phyloP scores from a whole-genome alignment of 2,329 filamentous ascomycete genomes.

The Stemphylium lycopersici region DNA sequence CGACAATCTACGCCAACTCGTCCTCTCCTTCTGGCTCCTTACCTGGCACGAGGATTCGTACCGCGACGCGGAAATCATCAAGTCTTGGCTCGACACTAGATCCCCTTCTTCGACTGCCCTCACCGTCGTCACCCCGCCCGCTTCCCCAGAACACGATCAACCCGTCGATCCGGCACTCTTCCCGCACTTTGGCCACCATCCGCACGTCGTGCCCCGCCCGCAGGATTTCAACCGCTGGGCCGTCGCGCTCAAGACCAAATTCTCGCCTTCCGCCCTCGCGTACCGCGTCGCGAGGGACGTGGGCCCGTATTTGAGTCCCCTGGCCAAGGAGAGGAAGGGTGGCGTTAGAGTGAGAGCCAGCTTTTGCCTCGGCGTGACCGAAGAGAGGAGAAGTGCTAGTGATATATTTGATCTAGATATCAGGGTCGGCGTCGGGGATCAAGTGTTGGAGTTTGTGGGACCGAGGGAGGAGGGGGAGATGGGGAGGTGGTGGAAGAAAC shows the following conservation, averaged over 20 bases:
- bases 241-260: slow-evolving; percentile 49
- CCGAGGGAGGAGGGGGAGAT: slow-evolving; percentile 54
- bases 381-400: slow-evolving; percentile 29
- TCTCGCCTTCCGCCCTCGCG: slow-evolving; percentile 50
- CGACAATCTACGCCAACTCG: slow-evolving; percentile 50
- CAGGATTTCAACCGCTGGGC: slow-evolving; percentile 50
- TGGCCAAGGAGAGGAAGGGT: slow-evolving; percentile 48
- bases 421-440: slow-evolving; percentile 47
- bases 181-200: slow-evolving; percentile 25
- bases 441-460: slow-evolving; percentile 50
- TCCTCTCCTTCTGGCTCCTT: slow-evolving; percentile 52
- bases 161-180: slow-evolving; percentile 38
- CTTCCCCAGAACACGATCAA: slow-evolving; percentile 26
- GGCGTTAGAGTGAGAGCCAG: slow-evolving; percentile 54
- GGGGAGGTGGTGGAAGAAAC: slow-evolving; percentile 50
- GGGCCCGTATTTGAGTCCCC: slow-evolving; percentile 48
- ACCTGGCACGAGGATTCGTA: slow-evolving; percentile 49
- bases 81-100: slow-evolving; percentile 52
- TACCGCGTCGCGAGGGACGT: slow-evolving; percentile 50
- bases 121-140: slow-evolving; percentile 40
- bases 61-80: slow-evolving; percentile 53
- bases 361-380: slow-evolving; percentile 51
- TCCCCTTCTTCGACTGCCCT: slow-evolving; percentile 49
- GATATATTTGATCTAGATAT: slow-evolving; percentile 57
- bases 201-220: slow-evolving; percentile 14